Evolutionary conservation across 2,329 filamentous ascomycete species (phyloP), one percentile per base, ranked within the genome.

Genomic region (Aureobasidium uvarum): DNA sequence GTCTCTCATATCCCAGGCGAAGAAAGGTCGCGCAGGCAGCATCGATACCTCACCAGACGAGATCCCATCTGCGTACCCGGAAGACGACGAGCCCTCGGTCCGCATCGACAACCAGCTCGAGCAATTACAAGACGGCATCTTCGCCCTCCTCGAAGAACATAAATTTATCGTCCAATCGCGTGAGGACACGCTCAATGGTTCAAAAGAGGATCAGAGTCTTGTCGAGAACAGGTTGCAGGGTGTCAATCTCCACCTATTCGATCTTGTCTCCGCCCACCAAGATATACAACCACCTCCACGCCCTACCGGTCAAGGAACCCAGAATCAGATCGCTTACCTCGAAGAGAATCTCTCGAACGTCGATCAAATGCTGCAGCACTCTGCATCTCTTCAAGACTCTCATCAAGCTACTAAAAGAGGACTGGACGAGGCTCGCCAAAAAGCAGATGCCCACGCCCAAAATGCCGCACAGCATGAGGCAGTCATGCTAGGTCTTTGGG

Each of bases 281-380:
- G 81, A 82, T 38, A 73, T 86, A 56, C 81, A 84, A 14, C 81
- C 83, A 31, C 86, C 87, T 5, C 89, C 89, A 3, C 77, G 83
- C 41, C 77, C 82, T 3, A 80, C 82, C 1, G 83, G 83, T 5
- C 81, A 82, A 51, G 84, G 83, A 31, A 75, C 91, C 6, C 83
- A 89, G 54, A 84, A 86, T 31, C 91, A 95, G 70, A 78, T 92
- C 48, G 77, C 81, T 54, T 91, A 90, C 70, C 81, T 92, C 68
- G 84, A 90, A 68, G 80, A 85, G 33, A 84, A 83, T 2, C 75
- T 92, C 59, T 79, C 69, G 39, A 70, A 69, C 28, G 66, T 76
- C 25, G 73, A 75, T 50, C 68, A 71, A 31, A 59, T 75, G 20
- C 67, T 76, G 11, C 71, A 72, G 46, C 71, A 74, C 54, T 68